phyloP scores from a whole-genome alignment of 352 stramenopile species.

The Phytophthora rubi region DNA sequence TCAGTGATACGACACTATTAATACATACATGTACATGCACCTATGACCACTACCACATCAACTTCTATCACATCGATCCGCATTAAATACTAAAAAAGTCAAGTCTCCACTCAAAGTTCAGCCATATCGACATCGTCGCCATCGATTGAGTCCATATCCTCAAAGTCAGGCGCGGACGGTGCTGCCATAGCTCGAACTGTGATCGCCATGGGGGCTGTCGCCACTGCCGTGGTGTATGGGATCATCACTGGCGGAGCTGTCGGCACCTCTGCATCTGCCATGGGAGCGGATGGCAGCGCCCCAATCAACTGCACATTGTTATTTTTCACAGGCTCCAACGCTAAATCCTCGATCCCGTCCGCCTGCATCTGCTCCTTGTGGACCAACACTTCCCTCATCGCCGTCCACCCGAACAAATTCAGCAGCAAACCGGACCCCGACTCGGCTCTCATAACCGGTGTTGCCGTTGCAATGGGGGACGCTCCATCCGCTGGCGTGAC shows the following conservation, averaged over 20 bases:
- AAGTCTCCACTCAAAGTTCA: slow-evolving; percentile 23
- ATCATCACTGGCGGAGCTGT: slow-evolving; percentile 38
- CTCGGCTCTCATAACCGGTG: slow-evolving; percentile 33
- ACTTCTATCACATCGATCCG: slow-evolving; percentile 37
- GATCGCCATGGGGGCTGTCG: slow-evolving; percentile 28
- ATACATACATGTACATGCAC: neutral
- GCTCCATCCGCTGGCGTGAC: slow-evolving; percentile 36
- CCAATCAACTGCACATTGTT: slow-evolving; percentile 62
- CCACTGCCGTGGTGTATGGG: slow-evolving; percentile 34
- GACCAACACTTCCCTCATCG: slow-evolving; percentile 57
- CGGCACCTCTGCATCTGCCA: slow-evolving; percentile 29
- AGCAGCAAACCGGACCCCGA: slow-evolving; percentile 41
- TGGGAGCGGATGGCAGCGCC: slow-evolving; percentile 37
- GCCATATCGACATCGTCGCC: slow-evolving; percentile 33
- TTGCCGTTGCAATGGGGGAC: slow-evolving; percentile 41
- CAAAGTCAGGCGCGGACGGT: slow-evolving; percentile 46
- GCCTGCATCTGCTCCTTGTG: slow-evolving; percentile 57
- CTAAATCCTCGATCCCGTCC: slow-evolving; percentile 38
- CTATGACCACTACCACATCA: slow-evolving; percentile 22
- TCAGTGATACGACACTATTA: slow-evolving; percentile 12
- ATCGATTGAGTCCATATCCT: slow-evolving; percentile 39
- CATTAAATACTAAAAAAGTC: slow-evolving; percentile 34
- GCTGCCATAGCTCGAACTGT: slow-evolving; percentile 44
- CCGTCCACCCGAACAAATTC: slow-evolving; percentile 68
- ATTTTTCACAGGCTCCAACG: slow-evolving; percentile 44